Base-by-base conservation (phyloP, 2,329 filamentous ascomycete species). In the Colletotrichum agaves region DNA sequence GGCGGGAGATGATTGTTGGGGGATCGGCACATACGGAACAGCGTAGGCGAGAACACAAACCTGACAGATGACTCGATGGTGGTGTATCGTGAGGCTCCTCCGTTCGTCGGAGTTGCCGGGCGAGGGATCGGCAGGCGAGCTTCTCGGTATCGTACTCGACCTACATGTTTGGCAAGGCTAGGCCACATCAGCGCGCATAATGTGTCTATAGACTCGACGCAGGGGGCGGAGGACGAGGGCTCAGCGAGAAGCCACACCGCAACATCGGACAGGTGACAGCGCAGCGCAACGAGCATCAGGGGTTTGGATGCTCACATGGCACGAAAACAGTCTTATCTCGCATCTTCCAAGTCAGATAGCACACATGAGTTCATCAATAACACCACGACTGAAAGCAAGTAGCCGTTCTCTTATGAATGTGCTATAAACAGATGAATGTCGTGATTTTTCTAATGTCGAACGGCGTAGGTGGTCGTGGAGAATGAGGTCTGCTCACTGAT, bases 41-140 rank as follows among this genome's bases (percentile, higher is more conserved):
- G 19, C 53, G 41, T 53, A 37, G 39, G 62, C 44, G 60, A 53
- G 52, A 41, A 50, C 33, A 35, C 46, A 23, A 53, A 33, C 56
- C 31, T n/a, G 44, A 59, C 50, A 57, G 59, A 41, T 31, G 11
- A 23, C 13, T 39, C 5, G 21, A 35, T 43, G 21, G 46, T 61
- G 43, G 35, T 61, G 46, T 33, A 27, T 53, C 13, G 61, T 43
- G 61, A 59, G 61, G 64, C 64, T 64, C 61, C 64, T 67, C 61
- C 64, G 61, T 67, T 64, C 15, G 53, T 64, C 64, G 64, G 64
- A 64, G 39, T 53, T 55, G 53, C 61, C 53, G 60, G 64, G 60
- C 60, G 19, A 58, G 47, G 39, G 64, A 63, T 67, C 60, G 61
- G 55, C 64, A 41, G 55, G 47, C 33, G 53, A 67, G 41, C 39